Evolutionary conservation across 805 yeast genomes (phyloP).

Genomic region (Wickerhamomyces silvicola): DNA sequence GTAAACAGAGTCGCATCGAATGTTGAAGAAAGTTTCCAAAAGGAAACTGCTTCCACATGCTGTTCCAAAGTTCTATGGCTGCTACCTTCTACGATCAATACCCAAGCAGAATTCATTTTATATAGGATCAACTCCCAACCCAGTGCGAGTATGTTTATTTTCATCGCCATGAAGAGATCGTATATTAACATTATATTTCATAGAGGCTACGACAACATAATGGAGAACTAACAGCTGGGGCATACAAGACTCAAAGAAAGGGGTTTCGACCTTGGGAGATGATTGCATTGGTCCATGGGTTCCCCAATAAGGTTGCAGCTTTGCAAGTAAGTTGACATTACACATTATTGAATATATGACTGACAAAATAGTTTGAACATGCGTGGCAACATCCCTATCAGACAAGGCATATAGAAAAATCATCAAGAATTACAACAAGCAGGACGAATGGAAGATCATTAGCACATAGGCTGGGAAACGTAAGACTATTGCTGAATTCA

Average conservation of each 20-base stretch:
- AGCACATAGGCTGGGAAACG: constrained; percentile 41
- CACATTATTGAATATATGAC: too few species aligned
- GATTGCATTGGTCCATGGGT: constrained; percentile 58
- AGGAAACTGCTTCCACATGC: constrained; percentile 5
- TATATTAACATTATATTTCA: constrained; percentile 16
- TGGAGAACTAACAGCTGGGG: constrained; percentile 67
- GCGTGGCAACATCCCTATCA: constrained; percentile 73
- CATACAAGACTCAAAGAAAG: constrained; percentile 51
- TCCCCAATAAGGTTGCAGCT: constrained; percentile 63
- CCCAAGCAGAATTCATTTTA: constrained; percentile 56
- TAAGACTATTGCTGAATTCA: constrained; percentile 36
- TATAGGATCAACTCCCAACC: constrained; percentile 81
- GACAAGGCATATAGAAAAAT: constrained; percentile 50
- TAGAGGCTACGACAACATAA: constrained; percentile 69
- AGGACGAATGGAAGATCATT: constrained; percentile 35
- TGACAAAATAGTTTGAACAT: constrained; percentile 49
- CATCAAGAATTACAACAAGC: constrained; percentile 31
- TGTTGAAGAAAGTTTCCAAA: constrained; percentile 6
- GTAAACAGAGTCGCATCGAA: too few species aligned
- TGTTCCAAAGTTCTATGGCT: constrained; percentile 52
- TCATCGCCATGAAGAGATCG: too few species aligned
- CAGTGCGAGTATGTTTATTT: constrained; percentile 40
- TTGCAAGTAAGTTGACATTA: constrained; percentile 43
- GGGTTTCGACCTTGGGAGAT: constrained; percentile 73
- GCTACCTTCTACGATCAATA: constrained; percentile 59